These are phyloP conservation scores for Rhizophagus sp. DNA, from an alignment of 192 early-diverging fungal species.

Conservation along the genomic window DNA sequence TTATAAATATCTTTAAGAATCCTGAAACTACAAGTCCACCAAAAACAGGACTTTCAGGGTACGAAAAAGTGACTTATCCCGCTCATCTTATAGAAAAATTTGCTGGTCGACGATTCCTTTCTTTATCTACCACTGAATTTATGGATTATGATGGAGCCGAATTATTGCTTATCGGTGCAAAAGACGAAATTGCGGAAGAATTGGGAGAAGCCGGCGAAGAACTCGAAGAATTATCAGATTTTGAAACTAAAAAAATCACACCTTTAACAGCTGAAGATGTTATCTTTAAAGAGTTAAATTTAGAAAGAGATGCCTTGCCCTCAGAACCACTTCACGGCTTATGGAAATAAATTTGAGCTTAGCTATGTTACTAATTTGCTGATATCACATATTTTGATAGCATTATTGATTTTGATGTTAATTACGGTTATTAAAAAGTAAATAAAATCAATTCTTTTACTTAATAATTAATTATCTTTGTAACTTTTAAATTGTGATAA, in stretches of 20 bases:
- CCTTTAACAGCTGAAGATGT: conserved; percentile 30
- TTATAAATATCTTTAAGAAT: conserved; percentile 16
- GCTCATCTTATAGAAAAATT: conserved; percentile 31
- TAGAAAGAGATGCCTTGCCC: conserved; percentile 27
- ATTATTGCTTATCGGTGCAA: conserved; percentile 45
- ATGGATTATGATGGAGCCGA: conserved; percentile 39
- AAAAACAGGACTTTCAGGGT: conserved; percentile 9
- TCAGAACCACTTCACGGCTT: conserved; percentile 36
- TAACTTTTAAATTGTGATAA: no score
- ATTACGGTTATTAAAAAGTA: no score
- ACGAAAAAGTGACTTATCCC: conserved; percentile 36
- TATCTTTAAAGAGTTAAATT: conserved; percentile 42
- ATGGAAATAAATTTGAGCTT: conserved; percentile 32
- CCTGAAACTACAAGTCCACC: conserved; percentile 29
- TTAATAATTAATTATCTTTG: no score
- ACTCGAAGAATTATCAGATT: conserved; percentile 36
- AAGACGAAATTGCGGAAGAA: conserved; percentile 36
- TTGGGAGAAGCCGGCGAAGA: conserved; percentile 38
- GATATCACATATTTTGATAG: not conserved
- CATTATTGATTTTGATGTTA: no score
- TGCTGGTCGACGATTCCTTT: conserved; percentile 35
- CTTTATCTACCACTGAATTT: conserved; percentile 35
- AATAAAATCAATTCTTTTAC: no score
- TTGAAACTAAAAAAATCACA: conserved; percentile 35
- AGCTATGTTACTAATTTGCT: not conserved